phyloP scores from a whole-genome alignment of 306 rosid genomes.

The Fragaria iinumae region DNA sequence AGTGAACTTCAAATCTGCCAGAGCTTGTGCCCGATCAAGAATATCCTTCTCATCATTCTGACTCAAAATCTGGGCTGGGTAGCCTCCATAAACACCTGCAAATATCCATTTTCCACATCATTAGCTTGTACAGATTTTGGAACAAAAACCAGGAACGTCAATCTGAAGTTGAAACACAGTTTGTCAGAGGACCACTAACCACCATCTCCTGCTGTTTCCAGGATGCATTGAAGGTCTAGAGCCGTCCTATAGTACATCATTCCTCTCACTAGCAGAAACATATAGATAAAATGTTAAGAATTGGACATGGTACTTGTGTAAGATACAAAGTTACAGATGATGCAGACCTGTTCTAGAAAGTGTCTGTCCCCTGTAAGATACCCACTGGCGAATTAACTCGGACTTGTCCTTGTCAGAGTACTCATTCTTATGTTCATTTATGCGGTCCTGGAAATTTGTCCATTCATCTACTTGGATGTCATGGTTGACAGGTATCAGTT shows the following conservation, averaged over 20 bases:
- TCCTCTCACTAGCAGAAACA: conserved; percentile 75
- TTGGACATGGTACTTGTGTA: conserved; percentile 15
- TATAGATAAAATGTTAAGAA: conserved; percentile 15
- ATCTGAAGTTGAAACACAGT: not conserved
- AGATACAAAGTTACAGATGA: conserved; percentile 13
- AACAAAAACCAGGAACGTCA: conserved; percentile 16
- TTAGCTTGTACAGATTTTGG: conserved; percentile 9
- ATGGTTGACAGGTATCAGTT: conserved; percentile 22
- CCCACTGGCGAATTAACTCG: conserved; percentile 70
- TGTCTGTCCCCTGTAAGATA: conserved; percentile 94
- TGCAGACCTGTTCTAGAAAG: conserved; percentile 88
- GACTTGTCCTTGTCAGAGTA: conserved; percentile 24
- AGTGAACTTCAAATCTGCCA: conserved; percentile 88
- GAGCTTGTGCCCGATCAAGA: conserved; percentile 57
- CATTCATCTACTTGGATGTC: conserved; percentile 73
- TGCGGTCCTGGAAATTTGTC: conserved; percentile 65
- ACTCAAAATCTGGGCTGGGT: conserved; percentile 24
- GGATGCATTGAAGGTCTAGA: conserved; percentile 63
- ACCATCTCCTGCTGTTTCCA: conserved; percentile 56
- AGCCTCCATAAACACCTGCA: conserved; percentile 53
- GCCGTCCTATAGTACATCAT: conserved; percentile 93
- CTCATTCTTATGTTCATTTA: conserved; percentile 20
- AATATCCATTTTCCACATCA: conserved; percentile 12
- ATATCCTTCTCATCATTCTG: conserved; percentile 30
- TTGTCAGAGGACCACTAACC: conserved; percentile 47